A percentile compares a stretch with the other conserved stretches of the same genome.
These are phyloP conservation scores for Annulohypoxylon moriforme DNA, from an alignment of 495 filamentous ascomycete genomes.

Conservation along the genomic window DNA sequence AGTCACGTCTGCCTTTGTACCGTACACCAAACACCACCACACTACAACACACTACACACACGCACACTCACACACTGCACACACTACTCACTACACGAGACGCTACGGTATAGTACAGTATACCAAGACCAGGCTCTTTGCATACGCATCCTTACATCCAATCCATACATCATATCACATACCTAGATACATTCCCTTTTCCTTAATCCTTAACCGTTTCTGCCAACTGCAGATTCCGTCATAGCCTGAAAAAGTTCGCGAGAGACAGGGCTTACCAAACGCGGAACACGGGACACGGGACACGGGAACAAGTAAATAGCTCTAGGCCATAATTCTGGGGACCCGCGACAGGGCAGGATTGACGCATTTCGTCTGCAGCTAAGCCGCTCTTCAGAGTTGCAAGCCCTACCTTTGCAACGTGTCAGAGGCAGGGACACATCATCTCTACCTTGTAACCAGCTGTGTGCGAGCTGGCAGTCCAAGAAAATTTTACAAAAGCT, in stretches of 20 bases:
- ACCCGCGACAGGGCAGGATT: constrained; percentile 58
- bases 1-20: constrained; percentile 45
- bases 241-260: constrained; percentile 60
- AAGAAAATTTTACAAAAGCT: constrained; percentile 68
- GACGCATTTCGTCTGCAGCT: constrained; percentile 60
- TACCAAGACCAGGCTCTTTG: constrained; percentile 40
- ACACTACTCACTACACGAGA: constrained; percentile 24
- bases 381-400: constrained; percentile 58
- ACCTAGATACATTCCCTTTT: constrained; percentile 23
- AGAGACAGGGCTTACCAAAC: constrained; percentile 48
- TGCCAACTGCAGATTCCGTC: constrained; percentile 56
- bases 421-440: constrained; percentile 65
- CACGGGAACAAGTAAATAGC: constrained; percentile 49
- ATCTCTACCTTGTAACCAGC: constrained; percentile 57
- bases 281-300: constrained; percentile 24
- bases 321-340: constrained; percentile 51
- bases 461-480: constrained; percentile 65
- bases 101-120: constrained; percentile 34
- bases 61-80: constrained; percentile 5
- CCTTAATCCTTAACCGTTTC: constrained; percentile 46
- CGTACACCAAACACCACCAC: constrained; percentile 37
- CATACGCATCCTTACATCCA: constrained; percentile 41
- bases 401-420: constrained; percentile 66
- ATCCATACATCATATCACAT: constrained; percentile 38
- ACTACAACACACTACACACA: constrained; percentile 24